Base-by-base conservation (phyloP, 2,329 filamentous ascomycete species). In the Calonectria naviculata region DNA sequence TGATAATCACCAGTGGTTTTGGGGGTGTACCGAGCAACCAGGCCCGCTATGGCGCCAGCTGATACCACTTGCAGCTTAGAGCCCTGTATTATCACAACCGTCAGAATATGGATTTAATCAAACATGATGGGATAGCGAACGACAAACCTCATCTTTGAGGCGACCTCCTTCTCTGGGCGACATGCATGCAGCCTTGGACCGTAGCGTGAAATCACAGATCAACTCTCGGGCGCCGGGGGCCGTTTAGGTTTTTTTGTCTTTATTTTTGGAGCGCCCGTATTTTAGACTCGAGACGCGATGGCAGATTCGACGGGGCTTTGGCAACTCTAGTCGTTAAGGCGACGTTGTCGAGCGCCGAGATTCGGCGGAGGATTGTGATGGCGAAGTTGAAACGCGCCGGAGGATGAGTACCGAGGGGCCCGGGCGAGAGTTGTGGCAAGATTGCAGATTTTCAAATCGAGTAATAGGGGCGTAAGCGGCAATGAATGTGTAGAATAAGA, bases 11-110 rank as follows among this genome's bases (percentile, higher is more conserved):
- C 19, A 12, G 42, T 61, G 62, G 61, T n/a, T n/a, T 19, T n/a
- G n/a, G 41, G 28, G 12, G 67, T 81, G 67, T 88, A 95, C 93
- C 95, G 93, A 66, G 97, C 97, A 74, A 98, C 91, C 75, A 98
- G 89, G 70, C 97, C 97, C 74, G 97, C 94, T 75, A 87, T 86
- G 58, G 87, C 89, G 67, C 89, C 89, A 47, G 89, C 89, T 54
- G 85, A 81, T 62, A 90, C 85, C 72, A 90, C 88, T 80, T 91
- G 89, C 52, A 88, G 82, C 73, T 82, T 86, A 65, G 89, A 87
- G 82, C 89, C 89, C 88, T 89, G 69, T 89, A 68, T 67, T 65
- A 54, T 49, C 28, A 62, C 38, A 34, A 54, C 44, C 44, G 58
- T 78, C 46, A 78, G 71, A 36, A 26, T 46, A 29, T 41, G 34